phyloP scores from a whole-genome alignment of 352 stramenopile species.

The Pythium insidiosum region DNA sequence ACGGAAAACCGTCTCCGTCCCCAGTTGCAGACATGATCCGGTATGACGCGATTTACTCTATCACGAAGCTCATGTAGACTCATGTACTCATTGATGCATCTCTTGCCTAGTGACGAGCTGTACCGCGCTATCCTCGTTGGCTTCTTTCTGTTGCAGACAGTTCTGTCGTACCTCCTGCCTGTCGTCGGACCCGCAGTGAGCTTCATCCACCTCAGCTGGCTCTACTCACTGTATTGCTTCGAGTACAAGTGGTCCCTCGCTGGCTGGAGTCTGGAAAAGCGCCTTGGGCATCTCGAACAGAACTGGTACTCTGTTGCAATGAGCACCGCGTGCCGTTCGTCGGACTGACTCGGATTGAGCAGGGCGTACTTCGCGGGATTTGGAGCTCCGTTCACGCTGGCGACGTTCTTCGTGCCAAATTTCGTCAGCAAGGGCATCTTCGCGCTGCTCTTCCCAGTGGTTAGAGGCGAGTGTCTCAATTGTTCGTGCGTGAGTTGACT shows the following conservation, averaged over 20 bases:
- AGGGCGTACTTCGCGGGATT: conserved; percentile 85
- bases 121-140: conserved; percentile 82
- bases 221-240: conserved; percentile 89
- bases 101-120: conserved; percentile 68
- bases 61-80: too few relatives aligned
- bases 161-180: conserved; percentile 76
- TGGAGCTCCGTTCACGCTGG: conserved; percentile 78
- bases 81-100: background rate
- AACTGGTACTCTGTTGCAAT: conserved; percentile 44
- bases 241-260: conserved; percentile 88
- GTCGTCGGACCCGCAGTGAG: conserved; percentile 63
- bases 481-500: too few relatives aligned
- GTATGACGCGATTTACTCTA: too few relatives aligned
- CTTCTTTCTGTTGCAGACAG: conserved; percentile 81
- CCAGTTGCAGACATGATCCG: conserved; percentile 83
- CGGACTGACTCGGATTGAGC: background rate
- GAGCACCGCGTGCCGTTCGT: background rate
- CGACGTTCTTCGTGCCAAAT: conserved; percentile 86
- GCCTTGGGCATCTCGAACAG: conserved; percentile 69
- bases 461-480: too few relatives aligned
- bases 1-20: conserved; percentile 70
- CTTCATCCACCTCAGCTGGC: conserved; percentile 82
- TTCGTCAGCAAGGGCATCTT: conserved; percentile 89
- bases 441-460: conserved; percentile 78
- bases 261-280: conserved; percentile 79